Evolutionary conservation across 192 early-diverging fungal genomes (phyloP), one percentile per base, ranked within the genome.

Genomic region (Geranomyces michiganensis): DNA sequence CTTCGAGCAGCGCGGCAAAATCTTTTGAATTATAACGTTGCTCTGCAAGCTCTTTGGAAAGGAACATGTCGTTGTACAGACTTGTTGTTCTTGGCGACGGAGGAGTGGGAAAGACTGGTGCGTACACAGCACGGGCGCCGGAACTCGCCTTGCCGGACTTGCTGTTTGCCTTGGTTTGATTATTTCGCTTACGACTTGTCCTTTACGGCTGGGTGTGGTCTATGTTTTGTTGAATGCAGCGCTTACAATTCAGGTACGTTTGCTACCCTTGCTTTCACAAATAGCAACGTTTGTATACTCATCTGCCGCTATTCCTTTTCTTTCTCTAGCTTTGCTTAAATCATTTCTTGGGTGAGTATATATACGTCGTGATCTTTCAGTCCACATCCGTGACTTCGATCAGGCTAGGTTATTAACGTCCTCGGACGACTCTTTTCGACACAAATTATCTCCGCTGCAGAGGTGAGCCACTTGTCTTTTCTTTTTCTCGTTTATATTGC

Each of bases 41-140:
- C 36, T 41, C 36, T 41, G 36, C 36, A 10, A 7, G 36, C 5
- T 10, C 36, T 41, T 41, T 3, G 3, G 36, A 41, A 41, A 41
- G 10, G 10, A 53, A 9, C 15, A 53, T 53, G 51, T 24, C 51
- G 49, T 66, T 79, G 64, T 81, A 83, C 56, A 53, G 77, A 55
- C 56, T 84, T 21, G 83, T 84, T 21, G 83, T 82, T 43, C 74
- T 82, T 31, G 83, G 83, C 22, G 83, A 84, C 65, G 83, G 83
- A 36, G 83, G 83, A 61, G 83, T 84, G 9, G 83, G 83, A 29
- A 84, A 84, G 77, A 84, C 83, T 19, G 76, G 75, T 81, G 55
- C 31, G 75, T 65, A 21, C 22, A 5, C 22, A n/a, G n/a, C n/a
- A n/a, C n/a, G n/a, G n/a, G n/a, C n/a, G n/a, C n/a, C n/a, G n/a